Conservation (phyloP, 352 stramenopile genomes). For the Pythium chondricola region DNA sequence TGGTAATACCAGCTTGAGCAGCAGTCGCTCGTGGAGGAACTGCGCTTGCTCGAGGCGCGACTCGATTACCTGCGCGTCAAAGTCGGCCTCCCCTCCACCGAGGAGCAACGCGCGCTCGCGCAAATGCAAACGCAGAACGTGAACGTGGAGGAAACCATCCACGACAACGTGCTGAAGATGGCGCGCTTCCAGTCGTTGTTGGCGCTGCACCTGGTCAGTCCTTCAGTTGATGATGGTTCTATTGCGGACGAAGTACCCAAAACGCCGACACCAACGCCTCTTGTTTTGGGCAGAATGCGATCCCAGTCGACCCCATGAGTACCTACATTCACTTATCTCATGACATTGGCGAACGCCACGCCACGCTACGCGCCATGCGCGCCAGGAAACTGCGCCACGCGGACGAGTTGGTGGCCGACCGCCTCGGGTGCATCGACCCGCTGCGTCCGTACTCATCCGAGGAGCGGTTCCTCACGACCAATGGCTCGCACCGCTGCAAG, state of each 20-base stretch:
- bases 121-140: constrained; percentile 3
- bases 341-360: neutral
- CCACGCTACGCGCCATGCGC: constrained; percentile 1
- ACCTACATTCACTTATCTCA: constrained; percentile 12
- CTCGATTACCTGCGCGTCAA: no score
- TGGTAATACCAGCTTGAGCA: constrained; percentile 7
- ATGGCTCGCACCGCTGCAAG: constrained; percentile 1
- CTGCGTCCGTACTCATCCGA: constrained; percentile 2
- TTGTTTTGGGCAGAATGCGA: neutral
- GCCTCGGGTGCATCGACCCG: neutral
- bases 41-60: no score
- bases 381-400: constrained; percentile 8
- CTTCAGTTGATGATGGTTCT: no score
- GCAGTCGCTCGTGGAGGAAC: neutral
- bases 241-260: neutral
- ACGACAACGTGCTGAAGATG: constrained; percentile 5
- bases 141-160: constrained; percentile 7
- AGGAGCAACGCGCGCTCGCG: neutral
- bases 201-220: constrained; percentile 5
- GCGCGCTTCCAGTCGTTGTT: constrained; percentile 14
- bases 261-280: neutral
- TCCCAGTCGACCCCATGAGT: constrained; percentile 5
- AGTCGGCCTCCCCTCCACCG: constrained; percentile 5
- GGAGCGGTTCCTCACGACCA: constrained; percentile 6
- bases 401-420: constrained; percentile 4